Evolutionary conservation across 2,329 filamentous ascomycete genomes (phyloP), one percentile per base, ranked within the genome.

Genomic region (Simplicillium aogashimaense): DNA sequence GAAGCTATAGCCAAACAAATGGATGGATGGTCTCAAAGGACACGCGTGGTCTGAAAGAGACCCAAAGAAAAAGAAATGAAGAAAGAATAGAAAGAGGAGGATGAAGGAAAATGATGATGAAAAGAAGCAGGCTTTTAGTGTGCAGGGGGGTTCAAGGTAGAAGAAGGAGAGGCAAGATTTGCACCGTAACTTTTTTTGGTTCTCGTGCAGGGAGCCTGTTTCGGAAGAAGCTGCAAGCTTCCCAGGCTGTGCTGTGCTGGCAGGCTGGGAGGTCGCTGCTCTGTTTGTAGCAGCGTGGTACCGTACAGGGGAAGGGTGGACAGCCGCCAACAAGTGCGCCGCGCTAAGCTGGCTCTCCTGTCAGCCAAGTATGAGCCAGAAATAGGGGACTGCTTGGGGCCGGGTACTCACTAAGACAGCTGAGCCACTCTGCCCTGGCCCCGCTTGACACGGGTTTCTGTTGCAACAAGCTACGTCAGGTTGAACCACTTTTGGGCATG

Each of bases 341-440:
- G 15, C 33, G 18, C 33, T 17, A 35, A 16, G 33, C 11, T 35
- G 52, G 48, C 50, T 53, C 49, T 43, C 50, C 51, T 50, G 46
- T 46, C 44, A 43, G 50, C 43, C 47, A 49, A 46, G 49, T 44
- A 44, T 50, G 20, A 25, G 38, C 44, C 45, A 45, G 41, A 38
- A 43, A 54, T 54, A 54, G 52, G 52, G 51, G 52, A 54, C 52
- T 47, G 48, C 42, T 38, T 38, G 50, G 50, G 20, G 20, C 20
- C 9, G 20, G 20, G 20, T 25, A 25, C 20, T 25, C 20, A 25
- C 51, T 53, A 53, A 50, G 50, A 44, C 44, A 49, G 53, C 53
- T 55, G 51, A 55, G 53, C 53, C 53, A 55, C 53, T 47, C 46
- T 45, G 50, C 50, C 50, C 44, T 39, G 34, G 17, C 29, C 41